A percentile compares a stretch with the other conserved stretches of the same genome.
Evolutionary conservation across 257 asterid species (phyloP).

Genomic region (Primulina eburnea): DNA sequence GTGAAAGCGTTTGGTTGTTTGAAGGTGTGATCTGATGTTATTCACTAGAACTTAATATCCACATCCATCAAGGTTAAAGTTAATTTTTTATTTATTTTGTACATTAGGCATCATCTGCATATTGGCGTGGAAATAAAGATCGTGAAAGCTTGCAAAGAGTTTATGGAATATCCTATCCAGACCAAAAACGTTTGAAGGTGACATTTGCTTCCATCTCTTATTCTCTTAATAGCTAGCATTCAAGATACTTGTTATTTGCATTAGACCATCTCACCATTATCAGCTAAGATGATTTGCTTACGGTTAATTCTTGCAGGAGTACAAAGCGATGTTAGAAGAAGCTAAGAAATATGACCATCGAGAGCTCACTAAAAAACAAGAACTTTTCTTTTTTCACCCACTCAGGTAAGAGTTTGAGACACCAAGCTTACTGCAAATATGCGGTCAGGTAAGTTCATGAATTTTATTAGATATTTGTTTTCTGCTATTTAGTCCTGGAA

Average conservation of each 20-base stretch:
- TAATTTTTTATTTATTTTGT: constrained; percentile 19
- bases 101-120: constrained; percentile 89
- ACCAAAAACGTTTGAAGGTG: constrained; percentile 90
- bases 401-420: constrained; percentile 58
- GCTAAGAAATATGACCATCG: constrained; percentile 97
- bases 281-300: constrained; percentile 21
- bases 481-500: constrained; percentile 76
- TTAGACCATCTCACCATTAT: constrained; percentile 21
- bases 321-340: constrained; percentile 81
- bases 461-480: constrained; percentile 23
- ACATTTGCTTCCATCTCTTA: constrained; percentile 15
- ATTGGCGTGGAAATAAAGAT: constrained; percentile 95
- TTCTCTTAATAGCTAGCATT: constrained; percentile 2
- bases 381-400: constrained; percentile 94
- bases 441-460: constrained; percentile 12
- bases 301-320: constrained; percentile 60
- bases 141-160: constrained; percentile 99
- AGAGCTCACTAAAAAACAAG: constrained; percentile 94
- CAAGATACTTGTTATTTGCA: constrained; percentile 11
- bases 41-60: constrained; percentile 9
- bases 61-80: not conserved
- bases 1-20: constrained; percentile 90
- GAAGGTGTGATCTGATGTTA: constrained; percentile 52
- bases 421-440: not conserved
- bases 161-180: constrained; percentile 92